Evolutionary conservation across 2,329 filamentous ascomycete species (phyloP), one percentile per base, ranked within the genome.

Genomic region (Xylaria sp.): DNA sequence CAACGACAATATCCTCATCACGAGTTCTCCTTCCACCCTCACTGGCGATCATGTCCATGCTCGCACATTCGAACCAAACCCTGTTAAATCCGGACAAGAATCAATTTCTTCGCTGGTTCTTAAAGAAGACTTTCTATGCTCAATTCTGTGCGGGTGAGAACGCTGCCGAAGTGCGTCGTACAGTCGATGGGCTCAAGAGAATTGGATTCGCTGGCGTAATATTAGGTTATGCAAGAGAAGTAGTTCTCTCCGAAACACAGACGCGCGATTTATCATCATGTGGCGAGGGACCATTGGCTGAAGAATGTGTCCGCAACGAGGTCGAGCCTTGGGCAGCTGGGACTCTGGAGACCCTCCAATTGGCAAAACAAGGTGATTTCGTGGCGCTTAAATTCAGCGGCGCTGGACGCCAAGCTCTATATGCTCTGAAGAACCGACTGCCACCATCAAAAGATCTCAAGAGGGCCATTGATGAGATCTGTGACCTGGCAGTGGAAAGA

Each of bases 101-200:
- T 77, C 88, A 88, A 0, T 56, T 95, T 1, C 84, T 97, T 17
- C 87, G 89, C 51, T 87, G 84, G 68, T 77, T 94, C 49, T 83
- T 97, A 59, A 93, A 94, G 78, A 88, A 90, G 77, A 97, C 93
- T 0, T 94, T 97, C 75, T 97, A 97, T 79, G 89, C 90, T 28
- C 94, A 97, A 76, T 97, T 97, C 80, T 97, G 94, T 79, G 93
- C 93, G 0, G 94, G 94, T 33, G 92, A 94, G 80, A 91, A 88
- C 58, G 84, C 86, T 0, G 75, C 79, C 1, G 92, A 97, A 79
- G 91, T 97, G 1, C 83, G 84, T 49, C 80, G 78, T 36, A 94
- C 91, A 0, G 87, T 93, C 36, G 77, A 84, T 1, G 83, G 85
- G 1, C 84, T 97, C 10, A 92, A 93, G 79, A 79, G 83, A 38